phyloP scores from a whole-genome alignment of 2,329 filamentous ascomycete genomes.

The Escovopsis sp. region DNA sequence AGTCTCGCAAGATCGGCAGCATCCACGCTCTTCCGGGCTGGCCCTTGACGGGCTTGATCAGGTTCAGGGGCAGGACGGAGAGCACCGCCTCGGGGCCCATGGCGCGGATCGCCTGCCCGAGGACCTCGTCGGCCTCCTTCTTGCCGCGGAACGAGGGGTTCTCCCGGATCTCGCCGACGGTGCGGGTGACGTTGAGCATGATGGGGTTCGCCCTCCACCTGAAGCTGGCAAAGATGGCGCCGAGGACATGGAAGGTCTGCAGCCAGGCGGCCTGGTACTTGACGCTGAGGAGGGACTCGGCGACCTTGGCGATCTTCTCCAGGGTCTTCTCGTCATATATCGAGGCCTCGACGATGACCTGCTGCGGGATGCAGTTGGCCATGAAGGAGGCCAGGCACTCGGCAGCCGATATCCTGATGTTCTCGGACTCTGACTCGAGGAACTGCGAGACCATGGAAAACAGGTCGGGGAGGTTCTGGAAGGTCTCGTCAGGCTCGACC shows the following conservation, averaged over 20 bases:
- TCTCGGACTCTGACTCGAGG: constrained; percentile 74
- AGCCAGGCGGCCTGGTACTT: constrained; percentile 92
- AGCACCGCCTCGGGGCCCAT: constrained; percentile 84
- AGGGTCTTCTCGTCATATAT: constrained; percentile 84
- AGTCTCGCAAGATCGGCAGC: constrained; percentile 78
- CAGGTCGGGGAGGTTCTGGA: constrained; percentile 73
- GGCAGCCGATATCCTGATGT: constrained; percentile 86
- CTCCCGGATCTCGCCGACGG: constrained; percentile 72
- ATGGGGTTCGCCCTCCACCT: constrained; percentile 75
- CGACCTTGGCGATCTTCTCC: constrained; percentile 61
- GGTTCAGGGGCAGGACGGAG: constrained; percentile 70
- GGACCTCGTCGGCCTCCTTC: constrained; percentile 83
- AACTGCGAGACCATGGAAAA: constrained; percentile 71
- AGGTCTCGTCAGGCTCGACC: constrained; percentile 78
- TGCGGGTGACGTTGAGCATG: constrained; percentile 59
- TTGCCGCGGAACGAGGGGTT: constrained; percentile 86
- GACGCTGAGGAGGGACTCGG: constrained; percentile 64
- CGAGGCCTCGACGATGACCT: constrained; percentile 74
- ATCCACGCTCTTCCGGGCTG: constrained; percentile 87
- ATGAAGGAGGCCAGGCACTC: constrained; percentile 91
- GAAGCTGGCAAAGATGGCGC: constrained; percentile 73
- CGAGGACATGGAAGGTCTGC: constrained; percentile 82
- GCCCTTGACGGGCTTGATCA: constrained; percentile 59
- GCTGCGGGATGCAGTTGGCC: constrained; percentile 73
- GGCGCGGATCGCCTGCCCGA: constrained; percentile 73